phyloP scores from a whole-genome alignment of 1,139 yeast genomes.

The Candida sojae region DNA sequence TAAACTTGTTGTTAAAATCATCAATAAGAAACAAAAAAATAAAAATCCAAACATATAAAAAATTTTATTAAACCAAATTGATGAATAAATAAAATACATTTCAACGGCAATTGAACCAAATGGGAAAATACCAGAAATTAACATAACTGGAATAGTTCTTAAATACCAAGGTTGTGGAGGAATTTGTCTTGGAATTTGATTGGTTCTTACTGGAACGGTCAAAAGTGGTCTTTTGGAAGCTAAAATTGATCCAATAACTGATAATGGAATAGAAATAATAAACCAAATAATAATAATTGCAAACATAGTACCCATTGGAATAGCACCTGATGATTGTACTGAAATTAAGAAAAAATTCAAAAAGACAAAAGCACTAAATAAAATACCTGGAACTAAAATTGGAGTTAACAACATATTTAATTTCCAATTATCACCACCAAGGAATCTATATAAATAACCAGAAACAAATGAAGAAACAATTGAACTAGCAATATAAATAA shows the following conservation, averaged over 20 bases:
- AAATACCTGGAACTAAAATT: conserved; percentile 73
- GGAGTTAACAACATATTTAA: conserved; percentile 83
- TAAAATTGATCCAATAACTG: conserved; percentile 75
- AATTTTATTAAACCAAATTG: conserved; percentile 92
- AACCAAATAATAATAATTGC: conserved; percentile 87
- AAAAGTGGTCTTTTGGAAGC: conserved; percentile 68
- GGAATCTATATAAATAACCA: conserved; percentile 79
- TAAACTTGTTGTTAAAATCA: conserved; percentile 79
- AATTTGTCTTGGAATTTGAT: conserved; percentile 94
- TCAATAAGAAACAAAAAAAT: conserved; percentile 80
- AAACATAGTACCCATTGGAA: conserved; percentile 87
- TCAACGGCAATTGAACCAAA: conserved; percentile 95
- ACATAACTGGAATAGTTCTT: conserved; percentile 63
- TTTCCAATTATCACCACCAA: conserved; percentile 94
- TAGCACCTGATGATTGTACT: conserved; percentile 89
- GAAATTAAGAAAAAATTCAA: conserved; percentile 81
- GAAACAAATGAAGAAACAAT: conserved; percentile 85
- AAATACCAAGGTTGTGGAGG: conserved; percentile 90
- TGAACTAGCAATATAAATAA: conserved; percentile 79
- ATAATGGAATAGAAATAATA: conserved; percentile 78
- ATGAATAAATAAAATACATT: conserved; percentile 82
- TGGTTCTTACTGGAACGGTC: conserved; percentile 78
- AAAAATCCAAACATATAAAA: conserved; percentile 98
- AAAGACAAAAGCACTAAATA: conserved; percentile 63
- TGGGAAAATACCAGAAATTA: conserved; percentile 89